Conservation (phyloP, 768 basidiomycete genomes). For the Boletus rubescentipes region DNA sequence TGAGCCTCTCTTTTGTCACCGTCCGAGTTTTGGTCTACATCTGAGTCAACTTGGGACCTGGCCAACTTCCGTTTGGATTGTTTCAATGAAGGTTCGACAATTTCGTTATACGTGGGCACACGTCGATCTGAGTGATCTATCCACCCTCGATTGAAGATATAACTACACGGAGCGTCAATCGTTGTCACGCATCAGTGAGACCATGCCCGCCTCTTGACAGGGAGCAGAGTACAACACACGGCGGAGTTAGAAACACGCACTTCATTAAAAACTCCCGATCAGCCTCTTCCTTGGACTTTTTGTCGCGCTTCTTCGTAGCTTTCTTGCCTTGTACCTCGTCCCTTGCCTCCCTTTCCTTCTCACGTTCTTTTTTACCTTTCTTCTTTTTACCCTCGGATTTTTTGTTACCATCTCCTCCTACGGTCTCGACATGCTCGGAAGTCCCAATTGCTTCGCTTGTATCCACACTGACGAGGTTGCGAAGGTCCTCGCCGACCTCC, state of each 20-base stretch:
- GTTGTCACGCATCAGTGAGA: not conserved
- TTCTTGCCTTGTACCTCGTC: constrained; percentile 22
- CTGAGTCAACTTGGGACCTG: constrained; percentile 15
- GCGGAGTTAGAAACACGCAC: constrained; percentile 44
- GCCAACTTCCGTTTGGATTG: constrained; percentile 21
- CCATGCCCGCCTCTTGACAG: not conserved
- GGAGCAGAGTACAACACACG: not conserved
- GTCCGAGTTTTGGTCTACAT: constrained; percentile 2
- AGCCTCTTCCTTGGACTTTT: constrained; percentile 52
- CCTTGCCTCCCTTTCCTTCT: constrained; percentile 32
- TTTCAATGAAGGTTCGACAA: constrained; percentile 48
- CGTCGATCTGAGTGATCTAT: constrained; percentile 74
- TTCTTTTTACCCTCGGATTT: constrained; percentile 35
- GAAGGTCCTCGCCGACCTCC: constrained; percentile 76
- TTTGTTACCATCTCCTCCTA: constrained; percentile 28
- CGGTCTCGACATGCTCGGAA: constrained; percentile 25
- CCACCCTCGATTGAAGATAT: constrained; percentile 98
- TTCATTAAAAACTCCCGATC: constrained; percentile 90
- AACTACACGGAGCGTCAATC: constrained; percentile 47
- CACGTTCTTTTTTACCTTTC: constrained; percentile 31
- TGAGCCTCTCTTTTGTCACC: constrained; percentile 28
- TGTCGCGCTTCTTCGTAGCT: constrained; percentile 12
- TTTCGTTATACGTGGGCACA: constrained; percentile 83
- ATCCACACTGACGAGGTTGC: constrained; percentile 60
- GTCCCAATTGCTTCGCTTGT: constrained; percentile 9